A percentile compares a stretch with the other conserved stretches of the same genome.
These are phyloP conservation scores for Hyphodiscus sp. DNA, from an alignment of 2,329 filamentous ascomycete species.

Conservation along the genomic window DNA sequence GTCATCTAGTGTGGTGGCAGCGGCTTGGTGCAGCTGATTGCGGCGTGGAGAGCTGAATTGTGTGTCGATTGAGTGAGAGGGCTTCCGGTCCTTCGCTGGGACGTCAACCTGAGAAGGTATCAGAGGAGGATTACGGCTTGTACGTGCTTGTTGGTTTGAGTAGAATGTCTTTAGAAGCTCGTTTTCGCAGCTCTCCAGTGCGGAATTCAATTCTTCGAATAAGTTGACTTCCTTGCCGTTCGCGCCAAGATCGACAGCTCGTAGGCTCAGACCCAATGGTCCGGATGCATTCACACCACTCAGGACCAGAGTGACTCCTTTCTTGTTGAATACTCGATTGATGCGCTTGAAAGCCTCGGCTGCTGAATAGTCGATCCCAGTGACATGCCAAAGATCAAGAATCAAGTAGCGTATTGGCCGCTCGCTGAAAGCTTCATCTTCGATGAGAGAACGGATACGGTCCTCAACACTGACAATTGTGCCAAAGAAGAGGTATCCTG, in stretches of 20 bases:
- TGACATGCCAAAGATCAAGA: conserved; percentile 82
- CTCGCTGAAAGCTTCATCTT: conserved; percentile 70
- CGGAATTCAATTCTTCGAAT: conserved; percentile 86
- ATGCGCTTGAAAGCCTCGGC: conserved; percentile 93
- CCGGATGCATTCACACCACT: conserved; percentile 74
- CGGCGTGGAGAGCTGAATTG: conserved; percentile 71
- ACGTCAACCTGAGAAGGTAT: conserved; percentile 19
- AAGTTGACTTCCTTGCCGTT: conserved; percentile 69
- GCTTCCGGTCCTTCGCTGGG: conserved; percentile 10
- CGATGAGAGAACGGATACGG: conserved; percentile 73
- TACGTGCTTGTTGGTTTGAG: conserved; percentile 56
- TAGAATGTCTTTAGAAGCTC: conserved; percentile 81
- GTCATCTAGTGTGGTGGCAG: conserved; percentile 66
- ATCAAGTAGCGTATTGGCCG: conserved; percentile 85
- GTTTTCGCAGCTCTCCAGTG: conserved; percentile 91
- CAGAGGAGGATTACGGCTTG: conserved; percentile 36
- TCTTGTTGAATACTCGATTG: conserved; percentile 72
- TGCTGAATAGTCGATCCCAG: conserved; percentile 90
- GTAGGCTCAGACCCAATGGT: conserved; percentile 69
- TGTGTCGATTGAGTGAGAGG: conserved; percentile 43
- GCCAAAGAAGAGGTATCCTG: conserved; percentile 96
- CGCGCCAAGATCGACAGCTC: conserved; percentile 75
- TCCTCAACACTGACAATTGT: conserved; percentile 95
- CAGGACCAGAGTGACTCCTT: conserved; percentile 73
- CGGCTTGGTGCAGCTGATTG: conserved; percentile 70